Evolutionary conservation across 73 alveolate species (phyloP), one percentile per base, ranked within the genome.

Genomic region (Symbiodinium natans): DNA sequence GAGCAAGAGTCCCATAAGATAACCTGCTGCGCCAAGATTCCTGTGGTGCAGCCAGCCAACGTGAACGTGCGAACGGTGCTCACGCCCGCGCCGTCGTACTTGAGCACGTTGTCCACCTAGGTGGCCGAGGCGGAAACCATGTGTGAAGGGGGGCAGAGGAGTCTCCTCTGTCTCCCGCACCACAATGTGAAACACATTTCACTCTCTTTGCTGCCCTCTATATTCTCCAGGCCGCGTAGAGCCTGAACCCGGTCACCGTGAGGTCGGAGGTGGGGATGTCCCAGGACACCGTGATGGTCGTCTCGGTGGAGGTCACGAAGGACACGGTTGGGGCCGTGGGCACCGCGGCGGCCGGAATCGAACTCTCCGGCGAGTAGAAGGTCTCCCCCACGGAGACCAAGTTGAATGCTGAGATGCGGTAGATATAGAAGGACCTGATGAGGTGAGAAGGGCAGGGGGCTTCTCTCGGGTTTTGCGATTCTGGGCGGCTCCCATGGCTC

Each of bases 61-160:
- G 96, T 90, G 75, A 90, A 90, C 48, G 96, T 90, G 9, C 96
- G 86, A 27, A 90, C 96, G 40, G 96, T 90, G 87, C 96, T 90
- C 38, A 90, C 96, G 2, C 96, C 96, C 5, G 87, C 87, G 17
- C 96, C 96, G 29, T 90, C 96, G 75, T 90, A 90, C 87, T 90
- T 90, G 80, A 90, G 77, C 29, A 90, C 96, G 39, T 71, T 90
- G 87, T 90, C 96, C 13, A 82, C 96, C 96, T 90, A 7, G 52
- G 31, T 8, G 43, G 25, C 27, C 15, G 9, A 1, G 11, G 1
- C 92, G 40, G 41, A 82, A 27, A 40, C 39, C 13, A 40, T 3
- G 15, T 52, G 68, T 4, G 0, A 13, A 52, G 68, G 21, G 68
- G 68, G 21, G 21, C 68, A 0, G 59, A 46, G 59, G 59, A 21